Conservation (phyloP, 169 alveolate genomes). For the Cryptosporidium bovis region DNA sequence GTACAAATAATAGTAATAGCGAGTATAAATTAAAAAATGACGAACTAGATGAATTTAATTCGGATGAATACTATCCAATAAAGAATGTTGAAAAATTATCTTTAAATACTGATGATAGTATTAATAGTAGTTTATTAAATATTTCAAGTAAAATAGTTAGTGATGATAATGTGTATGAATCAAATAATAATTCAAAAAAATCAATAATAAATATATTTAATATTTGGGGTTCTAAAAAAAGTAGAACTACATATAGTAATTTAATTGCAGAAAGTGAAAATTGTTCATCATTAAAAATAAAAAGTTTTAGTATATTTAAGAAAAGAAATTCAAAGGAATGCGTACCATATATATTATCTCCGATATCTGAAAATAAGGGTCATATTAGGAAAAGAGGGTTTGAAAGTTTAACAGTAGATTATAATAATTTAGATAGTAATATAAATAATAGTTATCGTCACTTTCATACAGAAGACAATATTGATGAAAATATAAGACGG, state of each 20-base stretch:
- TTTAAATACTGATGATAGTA: not conserved
- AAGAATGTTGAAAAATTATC: not conserved
- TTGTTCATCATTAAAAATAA: not conserved
- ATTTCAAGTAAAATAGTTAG: not conserved
- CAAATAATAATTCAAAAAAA: not conserved
- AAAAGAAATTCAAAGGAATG: conserved; percentile 23
- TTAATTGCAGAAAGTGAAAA: not conserved
- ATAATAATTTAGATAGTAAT: not conserved
- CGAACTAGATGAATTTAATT: conserved; percentile 18
- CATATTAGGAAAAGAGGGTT: not conserved
- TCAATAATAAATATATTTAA: not conserved
- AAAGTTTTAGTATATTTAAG: conserved; percentile 36
- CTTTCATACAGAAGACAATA: conserved; percentile 1
- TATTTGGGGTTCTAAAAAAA: conserved; percentile 34
- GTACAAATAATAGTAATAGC: not conserved
- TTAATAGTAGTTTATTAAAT: not conserved
- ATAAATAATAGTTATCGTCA: not conserved
- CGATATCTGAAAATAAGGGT: not conserved
- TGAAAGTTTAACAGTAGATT: not conserved
- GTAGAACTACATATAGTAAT: not conserved
- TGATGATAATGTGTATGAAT: too few species aligned
- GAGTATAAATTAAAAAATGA: not conserved
- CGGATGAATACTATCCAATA: conserved; percentile 23
- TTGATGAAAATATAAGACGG: not conserved
- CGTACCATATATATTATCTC: not conserved